Conservation (phyloP, 2,329 filamentous ascomycete genomes). For the Rutstroemia sydowiana region DNA sequence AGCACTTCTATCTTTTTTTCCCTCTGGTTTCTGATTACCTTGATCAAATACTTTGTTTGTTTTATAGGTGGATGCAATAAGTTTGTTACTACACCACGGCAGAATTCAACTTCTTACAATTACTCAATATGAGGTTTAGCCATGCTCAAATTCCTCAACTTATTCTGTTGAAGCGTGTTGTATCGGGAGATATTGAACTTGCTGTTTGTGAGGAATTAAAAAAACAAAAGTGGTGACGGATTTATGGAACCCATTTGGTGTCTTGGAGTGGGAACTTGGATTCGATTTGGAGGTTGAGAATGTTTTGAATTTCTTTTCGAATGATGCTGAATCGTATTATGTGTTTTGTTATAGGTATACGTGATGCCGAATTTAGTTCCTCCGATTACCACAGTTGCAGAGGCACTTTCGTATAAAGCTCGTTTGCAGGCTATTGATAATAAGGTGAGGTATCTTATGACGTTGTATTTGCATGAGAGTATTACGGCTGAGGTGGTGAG, state of each 20-base stretch:
- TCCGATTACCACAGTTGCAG: slow-evolving; percentile 48
- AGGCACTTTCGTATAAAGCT: slow-evolving; percentile 58
- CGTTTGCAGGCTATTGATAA: slow-evolving; percentile 54
- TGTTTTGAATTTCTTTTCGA: no score
- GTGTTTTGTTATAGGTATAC: slow-evolving; percentile 2
- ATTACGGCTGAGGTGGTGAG: slow-evolving; percentile 18
- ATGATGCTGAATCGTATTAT: no score
- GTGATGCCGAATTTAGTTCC: slow-evolving; percentile 53
- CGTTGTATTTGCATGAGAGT: slow-evolving; percentile 41
- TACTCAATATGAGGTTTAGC: no score
- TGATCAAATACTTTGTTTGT: neutral
- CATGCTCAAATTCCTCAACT: no score
- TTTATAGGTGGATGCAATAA: no score
- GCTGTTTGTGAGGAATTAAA: neutral
- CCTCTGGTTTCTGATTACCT: neutral
- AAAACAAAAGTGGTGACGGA: no score
- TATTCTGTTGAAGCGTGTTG: no score
- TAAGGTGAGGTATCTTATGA: slow-evolving; percentile 64
- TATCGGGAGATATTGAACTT: neutral
- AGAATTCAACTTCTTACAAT: no score
- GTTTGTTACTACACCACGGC: no score
- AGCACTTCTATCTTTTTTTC: neutral
- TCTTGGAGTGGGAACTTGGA: no score
- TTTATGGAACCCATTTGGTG: no score
- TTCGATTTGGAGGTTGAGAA: no score